Percentiles rank a stretch among this genome's conserved stretches.
phyloP scores from a whole-genome alignment of 495 filamentous ascomycete genomes.

The Penicillium longicatenatum region DNA sequence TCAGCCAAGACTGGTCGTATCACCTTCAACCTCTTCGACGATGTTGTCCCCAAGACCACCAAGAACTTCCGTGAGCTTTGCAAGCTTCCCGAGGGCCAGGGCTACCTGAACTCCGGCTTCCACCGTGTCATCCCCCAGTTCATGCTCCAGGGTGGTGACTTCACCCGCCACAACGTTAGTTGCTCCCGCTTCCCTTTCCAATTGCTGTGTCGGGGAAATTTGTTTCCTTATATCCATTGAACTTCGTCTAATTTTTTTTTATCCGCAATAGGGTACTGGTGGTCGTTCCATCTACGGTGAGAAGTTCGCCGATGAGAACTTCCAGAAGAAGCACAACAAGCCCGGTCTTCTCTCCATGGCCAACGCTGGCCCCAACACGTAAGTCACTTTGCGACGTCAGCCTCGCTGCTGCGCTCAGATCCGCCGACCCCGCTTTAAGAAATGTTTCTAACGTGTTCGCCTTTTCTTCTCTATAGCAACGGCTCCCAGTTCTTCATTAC shows the following conservation, averaged over 20 bases:
- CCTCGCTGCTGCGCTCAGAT: slow-evolving; percentile 4
- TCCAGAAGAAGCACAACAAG: slow-evolving; percentile 76
- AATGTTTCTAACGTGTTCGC: not conserved
- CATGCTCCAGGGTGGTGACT: slow-evolving; percentile 99
- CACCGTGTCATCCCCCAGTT: slow-evolving; percentile 97
- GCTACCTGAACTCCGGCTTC: slow-evolving; percentile 90
- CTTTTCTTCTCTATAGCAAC: slow-evolving; percentile 60
- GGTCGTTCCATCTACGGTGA: slow-evolving; percentile 96
- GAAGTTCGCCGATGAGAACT: slow-evolving; percentile 98
- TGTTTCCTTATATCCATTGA: not conserved
- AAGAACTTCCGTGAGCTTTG: slow-evolving; percentile 96
- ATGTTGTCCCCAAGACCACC: slow-evolving; percentile 87
- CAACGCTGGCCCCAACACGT: slow-evolving; percentile 88
- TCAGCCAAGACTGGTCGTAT: slow-evolving; percentile 77
- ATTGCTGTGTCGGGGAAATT: not conserved
- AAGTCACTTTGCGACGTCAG: slow-evolving; percentile 31
- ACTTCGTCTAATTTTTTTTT: slow-evolving; percentile 8
- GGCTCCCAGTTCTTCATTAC: slow-evolving; percentile 99
- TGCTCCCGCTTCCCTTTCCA: not conserved
- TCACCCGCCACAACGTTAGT: slow-evolving; percentile 87
- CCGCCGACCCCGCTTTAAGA: slow-evolving; percentile 8
- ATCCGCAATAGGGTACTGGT: slow-evolving; percentile 65
- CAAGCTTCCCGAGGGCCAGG: slow-evolving; percentile 85
- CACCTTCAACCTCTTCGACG: slow-evolving; percentile 88
- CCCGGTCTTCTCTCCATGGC: slow-evolving; percentile 96